Evolutionary conservation across 2,329 filamentous ascomycete species (phyloP).

Genomic region (Epichloe coenophiala): DNA sequence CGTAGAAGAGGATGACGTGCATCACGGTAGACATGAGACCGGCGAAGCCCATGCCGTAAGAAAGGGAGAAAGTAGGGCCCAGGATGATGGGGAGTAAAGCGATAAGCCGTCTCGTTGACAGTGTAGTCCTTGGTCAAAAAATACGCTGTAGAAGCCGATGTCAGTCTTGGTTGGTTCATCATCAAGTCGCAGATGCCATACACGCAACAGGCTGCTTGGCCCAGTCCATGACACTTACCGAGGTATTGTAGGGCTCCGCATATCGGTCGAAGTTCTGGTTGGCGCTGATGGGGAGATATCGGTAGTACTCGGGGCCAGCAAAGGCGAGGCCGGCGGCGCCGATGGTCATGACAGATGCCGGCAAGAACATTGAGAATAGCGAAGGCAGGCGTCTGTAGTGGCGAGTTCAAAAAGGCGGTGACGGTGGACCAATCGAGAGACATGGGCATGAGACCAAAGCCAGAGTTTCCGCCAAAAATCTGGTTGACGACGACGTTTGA

Average conservation of each 20-base stretch:
- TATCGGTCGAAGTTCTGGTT: constrained; percentile 47
- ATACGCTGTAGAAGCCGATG: constrained; percentile 19
- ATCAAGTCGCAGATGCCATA: background rate
- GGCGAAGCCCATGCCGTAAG: constrained; percentile 45
- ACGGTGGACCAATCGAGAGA: constrained; percentile 55
- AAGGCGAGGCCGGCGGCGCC: constrained; percentile 40
- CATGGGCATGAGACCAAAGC: constrained; percentile 48
- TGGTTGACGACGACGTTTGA: constrained; percentile 50
- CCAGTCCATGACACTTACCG: background rate
- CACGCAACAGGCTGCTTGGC: background rate
- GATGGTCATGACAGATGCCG: constrained; percentile 34
- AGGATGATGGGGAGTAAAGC: constrained; percentile 44
- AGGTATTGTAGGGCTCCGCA: constrained; percentile 40
- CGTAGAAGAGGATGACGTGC: constrained; percentile 38
- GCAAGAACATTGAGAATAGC: constrained; percentile 46
- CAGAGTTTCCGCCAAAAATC: constrained; percentile 48
- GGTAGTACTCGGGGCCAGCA: constrained; percentile 34
- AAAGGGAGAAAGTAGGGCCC: constrained; percentile 39
- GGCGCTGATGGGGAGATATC: constrained; percentile 42
- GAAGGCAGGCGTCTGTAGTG: constrained; percentile 45
- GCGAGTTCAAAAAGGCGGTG: constrained; percentile 41
- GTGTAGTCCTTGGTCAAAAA: constrained; percentile 37
- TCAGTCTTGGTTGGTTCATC: background rate
- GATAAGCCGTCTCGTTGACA: constrained; percentile 42
- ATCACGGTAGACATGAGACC: constrained; percentile 38